Evolutionary conservation across 306 rosid species (phyloP).

Genomic region (Oxytropis ochrocephala): DNA sequence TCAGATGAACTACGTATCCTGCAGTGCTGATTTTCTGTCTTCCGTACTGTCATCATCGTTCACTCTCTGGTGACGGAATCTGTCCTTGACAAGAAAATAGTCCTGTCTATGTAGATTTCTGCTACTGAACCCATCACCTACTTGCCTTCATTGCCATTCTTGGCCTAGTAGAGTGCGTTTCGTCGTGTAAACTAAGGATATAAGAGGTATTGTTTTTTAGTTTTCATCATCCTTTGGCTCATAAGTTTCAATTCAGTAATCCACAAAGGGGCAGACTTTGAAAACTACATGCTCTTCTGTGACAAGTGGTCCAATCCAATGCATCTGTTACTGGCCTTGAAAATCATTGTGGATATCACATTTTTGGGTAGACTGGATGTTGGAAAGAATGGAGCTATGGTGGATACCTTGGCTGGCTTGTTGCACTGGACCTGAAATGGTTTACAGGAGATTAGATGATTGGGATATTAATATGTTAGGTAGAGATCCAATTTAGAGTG

Average conservation of each 20-base stretch:
- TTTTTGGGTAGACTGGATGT: constrained; percentile 55
- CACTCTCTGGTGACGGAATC: neutral
- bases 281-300: too few relatives aligned
- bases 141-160: too few relatives aligned
- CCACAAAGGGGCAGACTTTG: too few relatives aligned
- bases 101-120: too few relatives aligned
- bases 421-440: constrained; percentile 32
- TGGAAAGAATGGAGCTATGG: constrained; percentile 43
- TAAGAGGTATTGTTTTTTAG: too few relatives aligned
- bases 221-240: too few relatives aligned
- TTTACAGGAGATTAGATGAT: constrained; percentile 20
- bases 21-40: neutral
- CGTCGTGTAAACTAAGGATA: too few relatives aligned
- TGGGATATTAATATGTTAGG: constrained; percentile 3
- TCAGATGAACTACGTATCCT: neutral
- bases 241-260: too few relatives aligned
- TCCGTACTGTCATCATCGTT: neutral
- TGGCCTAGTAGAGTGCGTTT: too few relatives aligned
- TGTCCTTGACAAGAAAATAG: neutral
- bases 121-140: too few relatives aligned
- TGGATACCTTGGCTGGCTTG: constrained; percentile 51
- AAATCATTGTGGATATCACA: constrained; percentile 47
- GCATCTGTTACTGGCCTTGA: too few relatives aligned
- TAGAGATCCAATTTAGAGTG: constrained; percentile 2
- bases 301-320: too few relatives aligned